Base-by-base conservation (phyloP, 768 basidiomycete genomes). In the Pleurotus citrinopileatus region DNA sequence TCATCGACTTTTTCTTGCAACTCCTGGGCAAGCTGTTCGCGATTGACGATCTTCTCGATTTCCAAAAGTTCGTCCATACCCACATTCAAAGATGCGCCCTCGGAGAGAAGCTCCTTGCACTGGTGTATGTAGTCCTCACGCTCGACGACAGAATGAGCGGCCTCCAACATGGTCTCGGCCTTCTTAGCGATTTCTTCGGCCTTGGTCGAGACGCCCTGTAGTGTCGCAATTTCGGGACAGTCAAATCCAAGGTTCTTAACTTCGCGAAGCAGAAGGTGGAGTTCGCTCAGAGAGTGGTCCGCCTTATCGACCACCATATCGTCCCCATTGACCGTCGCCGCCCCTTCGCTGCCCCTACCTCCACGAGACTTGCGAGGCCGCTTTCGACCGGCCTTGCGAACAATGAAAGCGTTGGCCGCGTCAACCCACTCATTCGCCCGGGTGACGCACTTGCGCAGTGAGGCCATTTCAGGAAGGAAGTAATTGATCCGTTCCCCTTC, bases 401-500 rank as follows among this genome's bases (percentile, higher is more conserved):
- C 80, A 56, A 87, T 75, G 70, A 91, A 91, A 0, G 80, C 75
- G 59, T 90, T 90, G 27, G 90, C 89, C 7, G 83, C 77, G 55
- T 93, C 91, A n/a, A 94, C 75, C 94, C 94, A 95, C 62, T 89
- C 87, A 58, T 85, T 91, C 17, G 89, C 94, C 57, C 83, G 78
- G 40, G 67, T 80, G 50, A 98, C 91, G 63, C 91, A 91, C 68
- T 84, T 89, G 42, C 87, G 81, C 32, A 98, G 79, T 43, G 80
- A 71, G 25, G 72, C 68, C 53, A 94, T 75, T 67, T 95, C 91
- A 1, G 83, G 77, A 12, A 95, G 78, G 27, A 78, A 75, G 63
- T 83, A 83, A 54, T 81, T 86, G 67, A 95, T 91, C 52, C 88
- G 89, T 60, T 97, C 93, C 12, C 89, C 95, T 67, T 97, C 95